Conservation (phyloP, 805 yeast genomes). For the Pichia membranifaciens region DNA sequence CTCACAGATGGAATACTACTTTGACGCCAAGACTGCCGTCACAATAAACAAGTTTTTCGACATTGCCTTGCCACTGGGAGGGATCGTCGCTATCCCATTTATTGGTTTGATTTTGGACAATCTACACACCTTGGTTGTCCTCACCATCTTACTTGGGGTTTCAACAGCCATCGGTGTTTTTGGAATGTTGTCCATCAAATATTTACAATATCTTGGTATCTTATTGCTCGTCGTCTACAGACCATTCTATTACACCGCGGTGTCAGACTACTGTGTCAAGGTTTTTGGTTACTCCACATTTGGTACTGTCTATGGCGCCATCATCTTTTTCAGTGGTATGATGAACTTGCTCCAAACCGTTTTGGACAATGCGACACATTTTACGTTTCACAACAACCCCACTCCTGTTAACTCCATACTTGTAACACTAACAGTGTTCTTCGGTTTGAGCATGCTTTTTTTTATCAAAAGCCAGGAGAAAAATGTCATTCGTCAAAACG, state of each 20-base stretch:
- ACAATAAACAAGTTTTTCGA: constrained; percentile 72
- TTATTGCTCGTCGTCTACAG: constrained; percentile 70
- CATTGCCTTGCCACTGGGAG: constrained; percentile 83
- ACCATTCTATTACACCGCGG: constrained; percentile 90
- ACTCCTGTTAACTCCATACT: constrained; percentile 63
- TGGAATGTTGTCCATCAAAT: constrained; percentile 51
- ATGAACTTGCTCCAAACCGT: constrained; percentile 67
- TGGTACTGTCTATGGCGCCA: constrained; percentile 85
- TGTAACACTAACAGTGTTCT: constrained; percentile 46
- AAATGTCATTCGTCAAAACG: constrained; percentile 40
- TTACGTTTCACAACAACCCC: constrained; percentile 65
- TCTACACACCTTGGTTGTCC: constrained; percentile 52
- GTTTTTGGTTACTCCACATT: constrained; percentile 90
- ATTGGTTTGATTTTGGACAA: constrained; percentile 78
- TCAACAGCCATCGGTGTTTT: constrained; percentile 64
- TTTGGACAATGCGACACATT: constrained; percentile 68
- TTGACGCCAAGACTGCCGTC: constrained; percentile 49
- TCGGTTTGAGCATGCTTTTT: constrained; percentile 41
- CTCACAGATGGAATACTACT: constrained; percentile 72
- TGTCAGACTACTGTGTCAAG: constrained; percentile 86
- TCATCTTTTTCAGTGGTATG: constrained; percentile 78
- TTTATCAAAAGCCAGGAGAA: constrained; percentile 39
- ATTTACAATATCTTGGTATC: constrained; percentile 63
- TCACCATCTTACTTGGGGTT: constrained; percentile 45
- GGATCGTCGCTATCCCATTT: constrained; percentile 78